Conservation (phyloP, 139 green algal genomes). For the Gonium pectorale region DNA sequence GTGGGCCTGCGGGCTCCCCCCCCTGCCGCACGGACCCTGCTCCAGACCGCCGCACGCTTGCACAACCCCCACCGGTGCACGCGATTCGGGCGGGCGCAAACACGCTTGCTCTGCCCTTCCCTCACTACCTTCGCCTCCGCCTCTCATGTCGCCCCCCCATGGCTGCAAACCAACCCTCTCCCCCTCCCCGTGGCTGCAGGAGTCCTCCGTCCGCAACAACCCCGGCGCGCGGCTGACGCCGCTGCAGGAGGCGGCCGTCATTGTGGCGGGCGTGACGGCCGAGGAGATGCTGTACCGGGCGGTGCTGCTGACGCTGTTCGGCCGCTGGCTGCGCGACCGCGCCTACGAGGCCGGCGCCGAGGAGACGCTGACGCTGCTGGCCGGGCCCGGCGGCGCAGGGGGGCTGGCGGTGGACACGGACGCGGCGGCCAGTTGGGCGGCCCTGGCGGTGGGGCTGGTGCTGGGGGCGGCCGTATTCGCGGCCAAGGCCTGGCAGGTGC, state of each 20-base stretch:
- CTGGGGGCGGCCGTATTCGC: slow-evolving; percentile 4
- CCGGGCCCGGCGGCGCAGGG: not conserved
- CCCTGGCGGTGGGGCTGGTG: slow-evolving; percentile 13
- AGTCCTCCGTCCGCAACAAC: slow-evolving; percentile 47
- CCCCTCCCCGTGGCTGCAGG: slow-evolving; percentile 32
- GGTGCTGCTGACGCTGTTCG: slow-evolving; percentile 60
- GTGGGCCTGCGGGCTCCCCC: too few species aligned
- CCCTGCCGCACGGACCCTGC: too few species aligned
- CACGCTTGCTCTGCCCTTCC: too few species aligned
- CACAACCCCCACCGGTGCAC: too few species aligned
- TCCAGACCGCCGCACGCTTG: too few species aligned
- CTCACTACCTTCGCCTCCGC: too few species aligned
- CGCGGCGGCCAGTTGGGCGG: slow-evolving; percentile 6
- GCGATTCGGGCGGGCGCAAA: too few species aligned
- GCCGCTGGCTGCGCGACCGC: slow-evolving; percentile 57
- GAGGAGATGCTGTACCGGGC: slow-evolving; percentile 78
- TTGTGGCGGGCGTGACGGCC: slow-evolving; percentile 43
- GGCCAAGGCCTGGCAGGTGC: slow-evolving; percentile 3
- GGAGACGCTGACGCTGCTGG: slow-evolving; percentile 25
- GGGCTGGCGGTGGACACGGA: slow-evolving; percentile 3
- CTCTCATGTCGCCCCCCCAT: not conserved
- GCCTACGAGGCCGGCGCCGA: slow-evolving; percentile 43
- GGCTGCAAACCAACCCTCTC: not conserved
- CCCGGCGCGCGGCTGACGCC: slow-evolving; percentile 36
- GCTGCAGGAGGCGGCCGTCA: slow-evolving; percentile 34